A percentile compares a stretch with the other conserved stretches of the same genome.
phyloP scores from a whole-genome alignment of 2,329 filamentous ascomycete species.

The Hypoxylon sp. region DNA sequence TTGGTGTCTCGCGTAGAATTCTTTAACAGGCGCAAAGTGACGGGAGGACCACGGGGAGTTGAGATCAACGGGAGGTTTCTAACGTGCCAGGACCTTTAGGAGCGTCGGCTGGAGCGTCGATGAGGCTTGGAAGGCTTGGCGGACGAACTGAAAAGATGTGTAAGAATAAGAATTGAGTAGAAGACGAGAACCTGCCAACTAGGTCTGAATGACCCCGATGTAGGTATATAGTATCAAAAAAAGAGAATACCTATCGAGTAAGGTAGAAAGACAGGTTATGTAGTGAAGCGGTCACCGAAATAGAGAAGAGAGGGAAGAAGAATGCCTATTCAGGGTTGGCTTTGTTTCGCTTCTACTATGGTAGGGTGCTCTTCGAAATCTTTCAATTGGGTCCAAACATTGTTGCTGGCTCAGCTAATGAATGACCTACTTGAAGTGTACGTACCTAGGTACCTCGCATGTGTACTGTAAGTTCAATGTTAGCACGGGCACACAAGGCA shows the following conservation, averaged over 20 bases:
- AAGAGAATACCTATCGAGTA: background rate
- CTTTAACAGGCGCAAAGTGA: slow-evolving; percentile 26
- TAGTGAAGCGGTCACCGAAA: slow-evolving; percentile 38
- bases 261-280: slow-evolving; percentile 4
- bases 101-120: slow-evolving; percentile 14
- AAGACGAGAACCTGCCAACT: background rate
- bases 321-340: slow-evolving; percentile 34
- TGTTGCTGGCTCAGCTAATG: slow-evolving; percentile 12
- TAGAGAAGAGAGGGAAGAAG: slow-evolving; percentile 30
- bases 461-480: background rate
- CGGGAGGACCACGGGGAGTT: slow-evolving; percentile 27
- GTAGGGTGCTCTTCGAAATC: slow-evolving; percentile 23
- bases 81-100: slow-evolving; percentile 22
- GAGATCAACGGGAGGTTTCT: slow-evolving; percentile 31
- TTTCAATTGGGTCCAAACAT: slow-evolving; percentile 29
- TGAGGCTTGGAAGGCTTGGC: slow-evolving; percentile 27
- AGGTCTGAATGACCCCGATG: background rate
- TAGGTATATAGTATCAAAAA: background rate
- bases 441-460: slow-evolving; percentile 1
- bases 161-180: background rate
- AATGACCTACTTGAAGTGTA: slow-evolving; percentile 14
- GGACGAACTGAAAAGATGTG: slow-evolving; percentile 7
- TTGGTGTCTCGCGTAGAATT: slow-evolving; percentile 39
- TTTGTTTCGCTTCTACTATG: slow-evolving; percentile 23
- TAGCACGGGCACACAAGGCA: background rate